Base-by-base conservation (phyloP, 192 early-diverging fungal species). In the Lobosporangium transversale region DNA sequence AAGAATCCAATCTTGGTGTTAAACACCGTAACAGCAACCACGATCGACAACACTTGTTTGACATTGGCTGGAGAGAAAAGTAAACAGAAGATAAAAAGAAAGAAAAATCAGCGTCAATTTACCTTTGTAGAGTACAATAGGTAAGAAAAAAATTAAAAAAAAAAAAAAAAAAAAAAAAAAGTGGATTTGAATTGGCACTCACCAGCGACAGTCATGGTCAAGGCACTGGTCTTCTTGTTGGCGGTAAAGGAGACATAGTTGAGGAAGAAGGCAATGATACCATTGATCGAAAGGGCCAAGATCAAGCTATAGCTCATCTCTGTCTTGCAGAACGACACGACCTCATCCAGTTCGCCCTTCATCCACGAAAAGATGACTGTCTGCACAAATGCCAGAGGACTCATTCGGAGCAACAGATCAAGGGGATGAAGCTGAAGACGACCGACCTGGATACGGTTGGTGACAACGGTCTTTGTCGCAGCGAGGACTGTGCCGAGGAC, bases 221-320 rank as follows among this genome's bases (percentile, higher is more conserved):
- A 83, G 11, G 95, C 92, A 36, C 90, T 89, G 10, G 94, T 94
- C 61, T 92, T 89, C 63, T 90, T 91, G 81, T 92, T 97, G n/a
- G 94, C 93, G 1, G 88, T 90, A 57, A 97, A 95, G 50, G 88
- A 90, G 33, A 91, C 91, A 30, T 90, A 81, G 75, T 97, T 97
- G 26, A 97, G 80, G 66, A 87, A 87, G 82, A 97, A 97, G 12
- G 95, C 95, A 57, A 95, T 87, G 9, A 85, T 64, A 11, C 93
- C 94, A 60, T 97, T 97, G 43, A 89, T 76, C 1, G 84, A 47
- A 27, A 97, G 81, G 11, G 89, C 93, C 37, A 79, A 36, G 8
- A 78, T 53, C 21, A 85, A 69, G 1, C 52, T 70, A 11, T 48
- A 32, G 18, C 75, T 85, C 76, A 87, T 79, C 33, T 84, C 76